These are phyloP conservation scores for Xanthoceras sorbifolium DNA, from an alignment of 345 rosid species.

Conservation along the genomic window DNA sequence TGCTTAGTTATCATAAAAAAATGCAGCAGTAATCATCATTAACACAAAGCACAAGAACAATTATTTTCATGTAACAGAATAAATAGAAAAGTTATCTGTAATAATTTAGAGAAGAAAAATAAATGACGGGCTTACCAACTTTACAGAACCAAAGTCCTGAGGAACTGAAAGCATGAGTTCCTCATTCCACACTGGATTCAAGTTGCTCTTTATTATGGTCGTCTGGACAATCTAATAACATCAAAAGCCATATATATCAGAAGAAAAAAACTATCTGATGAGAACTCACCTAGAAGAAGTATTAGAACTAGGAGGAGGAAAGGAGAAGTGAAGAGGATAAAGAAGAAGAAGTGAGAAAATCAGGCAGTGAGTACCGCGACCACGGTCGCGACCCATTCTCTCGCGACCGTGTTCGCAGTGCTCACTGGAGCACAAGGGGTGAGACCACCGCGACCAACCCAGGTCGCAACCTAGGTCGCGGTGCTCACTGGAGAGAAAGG, in stretches of 20 bases:
- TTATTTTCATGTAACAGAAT: neutral
- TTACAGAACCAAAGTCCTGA: slow-evolving; percentile 53
- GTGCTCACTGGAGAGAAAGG: too few species aligned
- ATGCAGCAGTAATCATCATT: neutral
- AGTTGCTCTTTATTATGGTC: slow-evolving; percentile 54
- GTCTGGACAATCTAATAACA: slow-evolving; percentile 60
- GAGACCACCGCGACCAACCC: too few species aligned
- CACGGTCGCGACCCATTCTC: too few species aligned
- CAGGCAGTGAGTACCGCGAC: too few species aligned
- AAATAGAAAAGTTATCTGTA: neutral
- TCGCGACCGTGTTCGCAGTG: too few species aligned
- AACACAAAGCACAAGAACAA: neutral
- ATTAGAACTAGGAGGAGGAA: too few species aligned
- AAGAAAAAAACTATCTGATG: neutral
- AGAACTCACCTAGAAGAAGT: too few species aligned
- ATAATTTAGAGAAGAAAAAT: neutral
- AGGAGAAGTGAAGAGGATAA: too few species aligned
- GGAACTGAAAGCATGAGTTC: slow-evolving; percentile 86
- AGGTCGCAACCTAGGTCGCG: too few species aligned
- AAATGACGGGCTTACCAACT: slow-evolving; percentile 50
- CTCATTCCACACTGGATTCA: slow-evolving; percentile 84
- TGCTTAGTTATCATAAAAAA: too few species aligned
- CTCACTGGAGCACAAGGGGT: too few species aligned
- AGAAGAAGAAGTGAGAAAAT: too few species aligned
- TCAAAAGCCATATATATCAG: neutral